Evolutionary conservation across 2,329 filamentous ascomycete genomes (phyloP), one percentile per base, ranked within the genome.

Genomic region (Bipolaris cookei): DNA sequence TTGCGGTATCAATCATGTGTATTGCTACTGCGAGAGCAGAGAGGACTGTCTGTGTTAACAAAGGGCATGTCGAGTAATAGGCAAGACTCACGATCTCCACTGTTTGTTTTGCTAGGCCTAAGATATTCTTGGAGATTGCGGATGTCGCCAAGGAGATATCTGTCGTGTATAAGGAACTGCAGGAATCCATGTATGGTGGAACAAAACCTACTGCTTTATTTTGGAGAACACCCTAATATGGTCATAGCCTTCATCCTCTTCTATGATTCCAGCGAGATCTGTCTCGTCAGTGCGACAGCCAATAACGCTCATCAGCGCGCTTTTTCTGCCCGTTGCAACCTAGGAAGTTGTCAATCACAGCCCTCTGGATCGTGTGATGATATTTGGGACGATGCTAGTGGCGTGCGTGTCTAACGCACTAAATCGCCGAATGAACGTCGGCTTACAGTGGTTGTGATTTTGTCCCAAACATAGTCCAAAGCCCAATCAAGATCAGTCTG

Each of bases 381-480:
- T 20, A 16, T n/a, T 32, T 44, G 23, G 21, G 1, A 8, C 25
- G 28, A 46, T n/a, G 37, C 20, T 3, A 35, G 34, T 7, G 6
- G 4, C 10, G 21, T 34, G 28, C 23, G 18, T 46, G 45, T 37
- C 32, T 28, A 55, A 64, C 56, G 61, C 60, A 63, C 61, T 59
- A 66, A 54, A 52, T 66, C 59, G 35, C 58, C 53, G 59, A 65
- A 64, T 42, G 64, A 69, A 59, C 58, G 59, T 61, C 61, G 75
- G 75, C 83, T 77, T 76, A 92, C 89, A 3, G 88, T 91, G 6
- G 85, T 86, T 4, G 88, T 89, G 64, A 96, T 90, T 74, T 91
- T 95, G 81, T 98, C 94, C 93, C 94, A 99, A 47, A 98, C 85
- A 78, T 97, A 99, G 61, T 87, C 86, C 86, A 98, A 88, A 45